Evolutionary conservation across 2,329 filamentous ascomycete species (phyloP).

Genomic region (Epichloe baconii): DNA sequence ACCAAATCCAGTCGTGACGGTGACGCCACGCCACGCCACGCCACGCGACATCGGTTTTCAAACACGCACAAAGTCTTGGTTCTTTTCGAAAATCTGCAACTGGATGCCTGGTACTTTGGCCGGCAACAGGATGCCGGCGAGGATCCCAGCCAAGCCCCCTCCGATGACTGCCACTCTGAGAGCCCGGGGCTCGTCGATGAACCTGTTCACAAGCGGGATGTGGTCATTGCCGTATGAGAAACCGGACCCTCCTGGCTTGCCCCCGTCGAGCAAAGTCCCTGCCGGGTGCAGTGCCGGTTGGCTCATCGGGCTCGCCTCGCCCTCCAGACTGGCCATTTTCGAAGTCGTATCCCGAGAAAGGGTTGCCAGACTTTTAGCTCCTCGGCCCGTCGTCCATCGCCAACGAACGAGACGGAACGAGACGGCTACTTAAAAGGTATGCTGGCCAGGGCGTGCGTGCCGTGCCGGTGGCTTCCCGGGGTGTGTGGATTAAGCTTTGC

Average conservation of each 20-base stretch:
- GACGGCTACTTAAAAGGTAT: not conserved
- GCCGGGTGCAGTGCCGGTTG: not conserved
- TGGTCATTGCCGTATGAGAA: not conserved
- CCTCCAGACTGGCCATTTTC: not conserved
- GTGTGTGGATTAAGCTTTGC: not conserved
- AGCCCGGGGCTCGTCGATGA: slow-evolving; percentile 21
- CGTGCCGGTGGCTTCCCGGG: not conserved
- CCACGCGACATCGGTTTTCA: too few species aligned
- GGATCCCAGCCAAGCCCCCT: slow-evolving; percentile 24
- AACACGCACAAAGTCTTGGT: slow-evolving; percentile 45
- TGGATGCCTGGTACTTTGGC: slow-evolving; percentile 55
- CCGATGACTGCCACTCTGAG: slow-evolving; percentile 24
- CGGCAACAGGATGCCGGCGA: slow-evolving; percentile 52
- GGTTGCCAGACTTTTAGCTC: not conserved
- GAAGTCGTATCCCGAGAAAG: not conserved
- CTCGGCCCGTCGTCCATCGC: not conserved
- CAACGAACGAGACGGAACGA: not conserved
- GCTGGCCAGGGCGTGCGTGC: not conserved
- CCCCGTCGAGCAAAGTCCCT: too few species aligned
- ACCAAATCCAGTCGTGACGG: too few species aligned
- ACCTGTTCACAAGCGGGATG: slow-evolving; percentile 16
- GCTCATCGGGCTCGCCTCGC: not conserved
- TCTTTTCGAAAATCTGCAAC: slow-evolving; percentile 56
- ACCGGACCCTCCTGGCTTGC: too few species aligned
- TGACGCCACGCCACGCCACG: too few species aligned